Evolutionary conservation across 75 land plant genomes (phyloP), one percentile per base, ranked within the genome.

Genomic region (Chamaecyparis obtusa): DNA sequence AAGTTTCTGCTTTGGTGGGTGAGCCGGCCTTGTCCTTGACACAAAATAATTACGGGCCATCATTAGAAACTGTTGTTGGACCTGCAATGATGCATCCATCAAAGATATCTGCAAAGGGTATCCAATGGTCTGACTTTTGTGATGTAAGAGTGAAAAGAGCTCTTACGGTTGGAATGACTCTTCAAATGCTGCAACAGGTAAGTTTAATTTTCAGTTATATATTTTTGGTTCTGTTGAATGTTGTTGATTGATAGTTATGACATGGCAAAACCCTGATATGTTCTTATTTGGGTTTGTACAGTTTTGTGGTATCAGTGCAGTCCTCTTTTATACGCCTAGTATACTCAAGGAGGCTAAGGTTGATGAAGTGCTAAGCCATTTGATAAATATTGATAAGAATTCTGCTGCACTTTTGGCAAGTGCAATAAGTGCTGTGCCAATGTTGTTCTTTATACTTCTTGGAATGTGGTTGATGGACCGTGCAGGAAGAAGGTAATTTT

Each of bases 351-450:
- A 92, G 72, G 89, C 93, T 78, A 90, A 92, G 27, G 88, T 87
- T 33, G 92, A 88, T 19, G 88, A 41, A 35, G 16, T 92, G 35
- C 49, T 91, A 11, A 77, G 83, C 16, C 49, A 89, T 4, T 15
- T 84, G 17, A 64, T 64, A 64, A 90, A 92, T 30, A 89, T 92
- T 43, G 67, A 84, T n/a, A 83, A 83, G 1, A 67, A 92, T 13
- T 92, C 93, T n/a, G 92, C 93, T 41, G 89, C 93, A 9, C 89
- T 92, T 57, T 54, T 92, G 71, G 90, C 89, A 19, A 92, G 93
- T 49, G 92, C 88, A 9, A 90, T 87, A 15, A 88, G 90, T 1
- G 74, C 87, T 69, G 57, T 92, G 48, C 88, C 92, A 16, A 88
- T 91, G 90, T 51, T 92, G 51, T 87, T 90, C 16, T 92, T 93